Evolutionary conservation across 2,329 filamentous ascomycete genomes (phyloP).

Genomic region (Stenocarpella maydis): DNA sequence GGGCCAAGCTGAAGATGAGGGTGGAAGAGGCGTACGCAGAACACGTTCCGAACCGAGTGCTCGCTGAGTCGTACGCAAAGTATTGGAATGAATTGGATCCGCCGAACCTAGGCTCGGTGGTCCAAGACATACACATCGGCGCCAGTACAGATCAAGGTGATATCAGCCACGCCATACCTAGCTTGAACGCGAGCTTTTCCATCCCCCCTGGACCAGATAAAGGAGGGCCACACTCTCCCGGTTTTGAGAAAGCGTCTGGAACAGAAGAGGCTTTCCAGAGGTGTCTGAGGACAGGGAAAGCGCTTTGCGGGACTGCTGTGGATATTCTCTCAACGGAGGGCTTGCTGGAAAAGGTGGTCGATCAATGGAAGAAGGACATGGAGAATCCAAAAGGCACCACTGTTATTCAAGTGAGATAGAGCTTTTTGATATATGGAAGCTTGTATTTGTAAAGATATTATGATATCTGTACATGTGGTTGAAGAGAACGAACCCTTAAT

Average conservation of each 20-base stretch:
- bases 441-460: no score
- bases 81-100: slow-evolving; percentile 54
- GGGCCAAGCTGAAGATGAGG: slow-evolving; percentile 56
- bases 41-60: slow-evolving; percentile 60
- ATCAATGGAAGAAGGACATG: slow-evolving; percentile 47
- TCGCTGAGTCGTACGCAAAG: slow-evolving; percentile 54
- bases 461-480: no score
- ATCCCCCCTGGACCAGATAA: slow-evolving; percentile 55
- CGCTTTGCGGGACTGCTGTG: slow-evolving; percentile 55
- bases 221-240: slow-evolving; percentile 60
- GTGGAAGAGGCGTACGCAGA: slow-evolving; percentile 56
- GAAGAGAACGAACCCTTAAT: no score
- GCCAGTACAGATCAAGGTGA: slow-evolving; percentile 69
- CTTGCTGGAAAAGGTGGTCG: slow-evolving; percentile 53
- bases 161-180: slow-evolving; percentile 65
- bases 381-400: background rate
- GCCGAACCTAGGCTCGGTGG: slow-evolving; percentile 37
- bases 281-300: slow-evolving; percentile 56
- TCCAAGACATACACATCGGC: slow-evolving; percentile 35
- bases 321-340: slow-evolving; percentile 54
- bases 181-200: slow-evolving; percentile 59
- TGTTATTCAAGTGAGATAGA: no score
- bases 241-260: slow-evolving; percentile 60
- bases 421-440: background rate
- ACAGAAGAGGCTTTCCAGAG: slow-evolving; percentile 56